Conservation (phyloP, 768 basidiomycete genomes). For the Pilatotrama ljubarskyi region DNA sequence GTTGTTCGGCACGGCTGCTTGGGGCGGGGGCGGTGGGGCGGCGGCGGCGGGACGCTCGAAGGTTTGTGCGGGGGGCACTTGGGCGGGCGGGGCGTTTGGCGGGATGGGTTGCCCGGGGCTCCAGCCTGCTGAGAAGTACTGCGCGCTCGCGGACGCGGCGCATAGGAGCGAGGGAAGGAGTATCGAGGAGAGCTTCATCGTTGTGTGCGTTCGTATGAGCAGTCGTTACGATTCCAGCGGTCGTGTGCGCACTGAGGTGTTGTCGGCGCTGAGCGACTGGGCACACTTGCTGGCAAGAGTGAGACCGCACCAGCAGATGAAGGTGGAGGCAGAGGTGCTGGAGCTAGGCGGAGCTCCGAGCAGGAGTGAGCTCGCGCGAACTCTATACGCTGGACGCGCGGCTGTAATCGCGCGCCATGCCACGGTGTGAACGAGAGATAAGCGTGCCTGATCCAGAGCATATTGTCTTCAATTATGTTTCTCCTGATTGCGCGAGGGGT, state of each 20-base stretch:
- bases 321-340: constrained; percentile 5
- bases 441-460: constrained; percentile 17
- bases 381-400: neutral
- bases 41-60: constrained; percentile 14
- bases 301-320: neutral
- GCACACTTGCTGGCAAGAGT: neutral
- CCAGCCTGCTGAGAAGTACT: constrained; percentile 86
- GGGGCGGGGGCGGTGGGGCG: neutral
- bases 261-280: neutral
- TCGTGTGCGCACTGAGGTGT: constrained; percentile 9
- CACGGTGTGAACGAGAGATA: constrained; percentile 13
- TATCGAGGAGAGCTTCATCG: constrained; percentile 54
- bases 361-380: neutral
- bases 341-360: constrained; percentile 10
- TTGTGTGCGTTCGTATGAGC: constrained; percentile 24
- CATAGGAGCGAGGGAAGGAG: constrained; percentile 33
- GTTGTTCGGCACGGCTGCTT: neutral
- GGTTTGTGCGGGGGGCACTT: constrained; percentile 5
- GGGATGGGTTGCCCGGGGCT: constrained; percentile 63
- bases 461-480: constrained; percentile 12
- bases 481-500: constrained; percentile 4
- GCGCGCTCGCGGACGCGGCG: constrained; percentile 47
- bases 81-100: constrained; percentile 19
- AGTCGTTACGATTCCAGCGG: constrained; percentile 10
- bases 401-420: neutral